Conservation (phyloP, 306 rosid genomes). For the Coriaria nepalensis region DNA sequence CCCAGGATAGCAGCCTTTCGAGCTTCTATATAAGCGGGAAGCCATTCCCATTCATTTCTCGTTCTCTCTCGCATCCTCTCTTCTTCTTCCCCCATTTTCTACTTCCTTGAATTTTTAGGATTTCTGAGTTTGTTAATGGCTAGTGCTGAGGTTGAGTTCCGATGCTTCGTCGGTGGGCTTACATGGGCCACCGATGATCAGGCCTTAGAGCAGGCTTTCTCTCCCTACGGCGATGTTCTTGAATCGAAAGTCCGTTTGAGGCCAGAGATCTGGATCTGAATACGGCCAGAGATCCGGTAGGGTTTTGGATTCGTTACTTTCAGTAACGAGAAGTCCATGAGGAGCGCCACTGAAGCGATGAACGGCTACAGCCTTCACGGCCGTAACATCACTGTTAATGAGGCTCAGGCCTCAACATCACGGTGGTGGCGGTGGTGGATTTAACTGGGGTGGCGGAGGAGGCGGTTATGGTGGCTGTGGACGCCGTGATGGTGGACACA, state of each 20-base stretch:
- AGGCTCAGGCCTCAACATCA: too few relatives aligned
- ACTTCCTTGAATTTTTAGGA: too few relatives aligned
- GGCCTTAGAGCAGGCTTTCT: constrained; percentile 42
- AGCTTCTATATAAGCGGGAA: too few relatives aligned
- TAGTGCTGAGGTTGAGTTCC: constrained; percentile 44
- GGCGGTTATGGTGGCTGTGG: constrained; percentile 1
- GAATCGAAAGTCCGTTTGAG: constrained; percentile 96
- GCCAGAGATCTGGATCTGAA: constrained; percentile 60
- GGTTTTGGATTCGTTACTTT: constrained; percentile 6
- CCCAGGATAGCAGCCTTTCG: too few relatives aligned
- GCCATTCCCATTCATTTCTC: too few relatives aligned
- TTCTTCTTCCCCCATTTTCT: too few relatives aligned
- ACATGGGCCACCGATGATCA: constrained; percentile 76
- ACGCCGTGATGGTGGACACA: not conserved
- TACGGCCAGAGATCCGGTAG: constrained; percentile 23
- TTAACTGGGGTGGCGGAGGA: not conserved
- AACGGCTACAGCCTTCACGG: not conserved
- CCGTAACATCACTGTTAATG: constrained; percentile 2
- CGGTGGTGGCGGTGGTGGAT: not conserved
- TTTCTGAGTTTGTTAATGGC: constrained; percentile 22
- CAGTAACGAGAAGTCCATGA: not conserved
- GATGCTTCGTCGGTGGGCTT: constrained; percentile 87
- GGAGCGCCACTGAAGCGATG: not conserved
- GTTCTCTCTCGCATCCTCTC: too few relatives aligned
- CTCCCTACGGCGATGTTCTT: constrained; percentile 40